Evolutionary conservation across 768 basidiomycete genomes (phyloP), one percentile per base, ranked within the genome.

Genomic region (Leucogyrophana mollusca): DNA sequence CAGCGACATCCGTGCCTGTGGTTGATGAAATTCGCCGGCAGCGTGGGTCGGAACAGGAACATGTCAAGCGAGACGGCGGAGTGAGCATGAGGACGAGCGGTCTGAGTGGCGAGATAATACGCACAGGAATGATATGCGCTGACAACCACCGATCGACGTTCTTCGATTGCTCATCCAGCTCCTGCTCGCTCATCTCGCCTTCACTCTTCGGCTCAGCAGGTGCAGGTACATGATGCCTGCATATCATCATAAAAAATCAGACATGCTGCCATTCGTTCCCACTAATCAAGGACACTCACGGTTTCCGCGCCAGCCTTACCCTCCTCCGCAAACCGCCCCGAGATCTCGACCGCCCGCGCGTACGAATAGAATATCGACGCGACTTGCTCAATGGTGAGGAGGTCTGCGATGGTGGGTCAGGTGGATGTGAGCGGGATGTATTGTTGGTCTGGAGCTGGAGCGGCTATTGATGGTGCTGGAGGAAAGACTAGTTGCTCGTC

Each of bases 361-460:
- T 92, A 92, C 0, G 85, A 82, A 61, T 83, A 90, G 73, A 90
- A 93, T 42, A 93, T 92, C 33, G 88, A 91, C 8, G 80, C 78
- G 0, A 80, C 77, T 2, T 78, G 56, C 55, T 90, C 83, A 57
- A 93, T 81, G 9, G 90, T 91, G 54, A 93, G 77, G 34, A 89
- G 67, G 66, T 92, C 90, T 4, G 84, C 75, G 25, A 93, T 69
- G 2, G 78, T 79, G 11, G 87, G 87, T 50, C 73, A 64, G 23
- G 59, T 43, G 18, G 69, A 69, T 3, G 67, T 77, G 23, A 68
- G 55, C 1, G 81, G 78, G 1, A 51, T 54, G 40, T 60, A 66
- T 14, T 45, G 43, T 2, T n/a, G n/a, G n/a, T n/a, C n/a, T n/a
- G n/a, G n/a, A n/a, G 54, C 22, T 48, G 54, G 44, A 41, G 35